These are phyloP conservation scores for Carex pumila DNA, from an alignment of 176 grass and related monocot genomes.

Conservation along the genomic window DNA sequence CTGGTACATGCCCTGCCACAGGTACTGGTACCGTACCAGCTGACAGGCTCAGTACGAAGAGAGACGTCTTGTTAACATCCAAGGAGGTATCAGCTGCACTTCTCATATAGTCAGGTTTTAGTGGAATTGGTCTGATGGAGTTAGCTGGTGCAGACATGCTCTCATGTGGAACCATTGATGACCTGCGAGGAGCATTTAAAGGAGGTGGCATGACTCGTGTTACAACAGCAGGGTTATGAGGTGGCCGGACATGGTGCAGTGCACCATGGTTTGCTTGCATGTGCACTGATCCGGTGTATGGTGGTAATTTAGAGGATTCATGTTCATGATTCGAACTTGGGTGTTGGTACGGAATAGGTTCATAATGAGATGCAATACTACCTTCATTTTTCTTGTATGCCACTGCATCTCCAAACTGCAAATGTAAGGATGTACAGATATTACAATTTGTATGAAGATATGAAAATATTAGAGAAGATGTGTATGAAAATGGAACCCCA, in stretches of 20 bases:
- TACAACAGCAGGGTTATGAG: constrained; percentile 32
- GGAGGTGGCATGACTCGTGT: constrained; percentile 35
- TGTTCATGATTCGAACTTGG: neutral
- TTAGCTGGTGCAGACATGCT: neutral
- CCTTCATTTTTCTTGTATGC: constrained; percentile 39
- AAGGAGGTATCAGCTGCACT: constrained; percentile 39
- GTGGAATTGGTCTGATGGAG: constrained; percentile 30
- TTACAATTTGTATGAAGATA: neutral
- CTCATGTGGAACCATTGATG: constrained; percentile 19
- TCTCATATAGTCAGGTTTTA: constrained; percentile 43
- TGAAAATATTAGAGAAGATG: constrained; percentile 9
- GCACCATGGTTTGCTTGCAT: constrained; percentile 47
- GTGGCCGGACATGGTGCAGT: constrained; percentile 34
- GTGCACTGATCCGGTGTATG: constrained; percentile 21
- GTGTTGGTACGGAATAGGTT: constrained; percentile 22
- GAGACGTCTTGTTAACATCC: constrained; percentile 46
- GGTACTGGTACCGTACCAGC: constrained; percentile 14
- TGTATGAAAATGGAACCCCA: neutral
- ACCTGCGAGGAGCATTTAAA: constrained; percentile 34
- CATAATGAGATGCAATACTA: constrained; percentile 38
- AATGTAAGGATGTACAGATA: neutral
- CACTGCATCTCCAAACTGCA: constrained; percentile 45
- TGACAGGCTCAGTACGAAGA: constrained; percentile 50
- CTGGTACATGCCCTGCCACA: constrained; percentile 36
- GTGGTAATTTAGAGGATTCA: constrained; percentile 34